phyloP scores from a whole-genome alignment of 805 yeast species.

The Starmerella roubikii region DNA sequence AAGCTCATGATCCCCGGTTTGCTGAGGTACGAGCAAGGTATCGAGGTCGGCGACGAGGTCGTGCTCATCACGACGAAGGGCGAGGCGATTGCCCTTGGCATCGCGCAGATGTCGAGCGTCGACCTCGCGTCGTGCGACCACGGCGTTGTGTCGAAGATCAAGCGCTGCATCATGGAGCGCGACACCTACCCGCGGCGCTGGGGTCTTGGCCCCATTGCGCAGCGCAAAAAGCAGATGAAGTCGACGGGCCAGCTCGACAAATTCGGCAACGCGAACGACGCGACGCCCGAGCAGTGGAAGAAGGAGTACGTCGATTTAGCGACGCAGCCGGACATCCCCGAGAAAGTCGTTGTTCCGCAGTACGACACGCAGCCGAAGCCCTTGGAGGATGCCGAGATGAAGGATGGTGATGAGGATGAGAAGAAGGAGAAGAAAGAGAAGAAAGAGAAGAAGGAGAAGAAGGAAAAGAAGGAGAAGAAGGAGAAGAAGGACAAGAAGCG shows the following conservation, averaged over 20 bases:
- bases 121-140: conserved; percentile 95
- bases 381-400: conserved; percentile 26
- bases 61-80: conserved; percentile 97
- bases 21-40: conserved; percentile 93
- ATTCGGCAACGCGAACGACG: conserved; percentile 84
- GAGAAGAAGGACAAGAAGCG: conserved; percentile 43
- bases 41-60: conserved; percentile 93
- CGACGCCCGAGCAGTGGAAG: conserved; percentile 90
- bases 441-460: conserved; percentile 42
- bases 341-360: conserved; percentile 19
- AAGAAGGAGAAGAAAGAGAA: conserved; percentile 22
- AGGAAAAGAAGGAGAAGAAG: conserved; percentile 40
- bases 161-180: conserved; percentile 99
- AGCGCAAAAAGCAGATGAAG: conserved; percentile 95
- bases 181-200: conserved; percentile 98
- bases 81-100: conserved; percentile 97
- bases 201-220: conserved; percentile 98
- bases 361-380: conserved; percentile 30
- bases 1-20: conserved; percentile 98
- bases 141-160: conserved; percentile 96
- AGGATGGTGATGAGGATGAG: conserved; percentile 12
- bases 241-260: conserved; percentile 95
- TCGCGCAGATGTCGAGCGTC: conserved; percentile 97
- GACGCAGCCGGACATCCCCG: conserved; percentile 36
- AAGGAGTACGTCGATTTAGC: conserved; percentile 58